Evolutionary conservation across 2,329 filamentous ascomycete genomes (phyloP).

Genomic region (Colletotrichum zoysiae): DNA sequence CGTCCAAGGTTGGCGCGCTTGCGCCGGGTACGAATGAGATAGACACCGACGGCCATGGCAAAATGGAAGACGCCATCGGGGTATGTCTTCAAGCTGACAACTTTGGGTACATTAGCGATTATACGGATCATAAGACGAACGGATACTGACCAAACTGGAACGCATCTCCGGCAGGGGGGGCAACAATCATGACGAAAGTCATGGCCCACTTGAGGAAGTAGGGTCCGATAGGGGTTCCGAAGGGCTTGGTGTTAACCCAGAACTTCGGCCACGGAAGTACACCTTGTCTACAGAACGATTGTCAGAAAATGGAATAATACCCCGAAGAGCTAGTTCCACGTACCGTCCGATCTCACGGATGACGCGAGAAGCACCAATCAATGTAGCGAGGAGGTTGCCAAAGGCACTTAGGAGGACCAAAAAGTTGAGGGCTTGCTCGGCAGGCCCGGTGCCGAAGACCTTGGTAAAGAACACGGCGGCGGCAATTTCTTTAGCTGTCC

Average conservation of each 20-base stretch:
- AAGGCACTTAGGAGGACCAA: constrained; percentile 69
- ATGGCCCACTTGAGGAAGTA: constrained; percentile 69
- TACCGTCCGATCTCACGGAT: constrained; percentile 70
- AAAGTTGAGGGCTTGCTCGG: constrained; percentile 67
- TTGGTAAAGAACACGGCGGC: constrained; percentile 70
- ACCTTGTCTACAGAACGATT: constrained; percentile 58
- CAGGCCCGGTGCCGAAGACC: constrained; percentile 65
- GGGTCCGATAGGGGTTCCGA: constrained; percentile 72
- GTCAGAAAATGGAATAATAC: not conserved
- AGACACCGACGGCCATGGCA: constrained; percentile 68
- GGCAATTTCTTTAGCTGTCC: constrained; percentile 64
- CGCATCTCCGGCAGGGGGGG: constrained; percentile 72
- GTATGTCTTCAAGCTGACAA: constrained; percentile 70
- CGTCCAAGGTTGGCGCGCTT: constrained; percentile 60
- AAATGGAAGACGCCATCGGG: constrained; percentile 70
- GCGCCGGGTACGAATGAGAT: constrained; percentile 68
- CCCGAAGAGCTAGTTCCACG: not conserved
- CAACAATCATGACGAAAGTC: constrained; percentile 71
- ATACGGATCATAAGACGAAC: rapidly evolving
- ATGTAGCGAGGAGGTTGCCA: constrained; percentile 68
- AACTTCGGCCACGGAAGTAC: constrained; percentile 70
- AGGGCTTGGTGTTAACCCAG: constrained; percentile 73
- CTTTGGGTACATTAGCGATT: constrained; percentile 48
- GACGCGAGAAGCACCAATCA: constrained; percentile 67
- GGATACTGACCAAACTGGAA: constrained; percentile 66